phyloP scores from a whole-genome alignment of 768 basidiomycete genomes.

The Mrakia hoshinonis region DNA sequence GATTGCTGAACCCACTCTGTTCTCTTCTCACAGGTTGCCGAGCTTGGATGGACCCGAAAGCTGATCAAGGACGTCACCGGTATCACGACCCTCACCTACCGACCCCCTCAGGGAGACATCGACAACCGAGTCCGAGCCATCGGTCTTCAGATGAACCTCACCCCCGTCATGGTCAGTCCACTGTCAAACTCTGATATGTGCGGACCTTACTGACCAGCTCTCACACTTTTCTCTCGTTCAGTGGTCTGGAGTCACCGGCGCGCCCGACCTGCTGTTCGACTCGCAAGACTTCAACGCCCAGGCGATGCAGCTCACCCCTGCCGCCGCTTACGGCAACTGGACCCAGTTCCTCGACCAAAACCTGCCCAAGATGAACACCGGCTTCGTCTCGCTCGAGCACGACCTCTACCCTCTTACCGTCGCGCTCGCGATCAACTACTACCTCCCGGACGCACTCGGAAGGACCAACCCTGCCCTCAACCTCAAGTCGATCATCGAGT shows the following conservation, averaged over 20 bases:
- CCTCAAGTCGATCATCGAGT: conserved; percentile 62
- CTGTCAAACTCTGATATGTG: neutral
- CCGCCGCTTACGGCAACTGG: conserved; percentile 50
- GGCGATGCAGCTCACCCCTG: conserved; percentile 71
- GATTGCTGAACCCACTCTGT: no score
- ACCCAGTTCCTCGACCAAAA: conserved; percentile 57
- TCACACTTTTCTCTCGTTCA: conserved; percentile 59
- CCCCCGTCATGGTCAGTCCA: conserved; percentile 53
- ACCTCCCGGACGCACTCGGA: conserved; percentile 45
- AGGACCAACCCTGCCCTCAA: conserved; percentile 55
- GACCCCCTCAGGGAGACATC: conserved; percentile 53
- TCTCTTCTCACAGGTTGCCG: conserved; percentile 44
- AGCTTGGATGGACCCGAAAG: conserved; percentile 79
- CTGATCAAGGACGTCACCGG: conserved; percentile 71
- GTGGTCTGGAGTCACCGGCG: conserved; percentile 54
- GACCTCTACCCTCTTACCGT: conserved; percentile 77
- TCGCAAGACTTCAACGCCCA: conserved; percentile 48
- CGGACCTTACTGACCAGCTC: neutral
- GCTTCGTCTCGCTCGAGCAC: conserved; percentile 77
- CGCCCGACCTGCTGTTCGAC: conserved; percentile 45
- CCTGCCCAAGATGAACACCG: conserved; percentile 64
- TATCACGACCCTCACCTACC: conserved; percentile 62
- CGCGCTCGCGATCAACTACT: conserved; percentile 59
- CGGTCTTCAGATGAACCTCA: conserved; percentile 68
- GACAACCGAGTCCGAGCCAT: conserved; percentile 77